These are phyloP conservation scores for Paraurostyla sp. DNA, from an alignment of 73 alveolate genomes.

Conservation along the genomic window DNA sequence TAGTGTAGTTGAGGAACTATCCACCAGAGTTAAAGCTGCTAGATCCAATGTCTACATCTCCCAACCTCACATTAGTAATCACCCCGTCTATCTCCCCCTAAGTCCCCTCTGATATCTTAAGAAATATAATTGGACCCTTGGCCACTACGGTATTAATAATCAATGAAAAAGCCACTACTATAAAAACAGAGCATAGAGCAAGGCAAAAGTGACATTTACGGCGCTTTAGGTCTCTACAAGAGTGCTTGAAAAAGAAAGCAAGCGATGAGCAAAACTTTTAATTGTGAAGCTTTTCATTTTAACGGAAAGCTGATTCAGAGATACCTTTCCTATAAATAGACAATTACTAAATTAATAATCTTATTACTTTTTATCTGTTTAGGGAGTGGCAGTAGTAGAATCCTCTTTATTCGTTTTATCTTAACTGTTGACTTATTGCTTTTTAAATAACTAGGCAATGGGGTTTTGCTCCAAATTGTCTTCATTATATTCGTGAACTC, in stretches of 20 bases:
- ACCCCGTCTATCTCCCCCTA: conserved; percentile 77
- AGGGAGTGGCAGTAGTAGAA: no score
- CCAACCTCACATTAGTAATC: conserved; percentile 50
- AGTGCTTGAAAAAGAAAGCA: conserved; percentile 31
- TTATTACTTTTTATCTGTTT: no score
- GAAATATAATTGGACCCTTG: conserved; percentile 88
- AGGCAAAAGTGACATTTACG: conserved; percentile 86
- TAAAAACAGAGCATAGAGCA: conserved; percentile 81
- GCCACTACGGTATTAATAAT: conserved; percentile 84
- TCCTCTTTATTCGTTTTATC: no score
- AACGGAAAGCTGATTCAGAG: no score
- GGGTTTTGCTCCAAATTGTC: no score
- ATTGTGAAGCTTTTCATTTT: background rate
- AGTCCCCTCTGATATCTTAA: conserved; percentile 86
- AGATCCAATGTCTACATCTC: conserved; percentile 54
- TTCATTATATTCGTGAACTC: no score
- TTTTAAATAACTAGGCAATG: no score
- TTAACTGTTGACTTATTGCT: no score
- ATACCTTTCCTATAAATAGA: no score
- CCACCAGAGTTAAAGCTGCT: background rate
- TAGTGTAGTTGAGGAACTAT: background rate
- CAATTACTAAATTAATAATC: no score
- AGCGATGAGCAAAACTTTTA: conserved; percentile 26
- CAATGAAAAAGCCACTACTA: conserved; percentile 87
- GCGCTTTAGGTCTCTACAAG: conserved; percentile 79